Evolutionary conservation across 2,329 filamentous ascomycete species (phyloP).

Genomic region (Cercospora sp.): DNA sequence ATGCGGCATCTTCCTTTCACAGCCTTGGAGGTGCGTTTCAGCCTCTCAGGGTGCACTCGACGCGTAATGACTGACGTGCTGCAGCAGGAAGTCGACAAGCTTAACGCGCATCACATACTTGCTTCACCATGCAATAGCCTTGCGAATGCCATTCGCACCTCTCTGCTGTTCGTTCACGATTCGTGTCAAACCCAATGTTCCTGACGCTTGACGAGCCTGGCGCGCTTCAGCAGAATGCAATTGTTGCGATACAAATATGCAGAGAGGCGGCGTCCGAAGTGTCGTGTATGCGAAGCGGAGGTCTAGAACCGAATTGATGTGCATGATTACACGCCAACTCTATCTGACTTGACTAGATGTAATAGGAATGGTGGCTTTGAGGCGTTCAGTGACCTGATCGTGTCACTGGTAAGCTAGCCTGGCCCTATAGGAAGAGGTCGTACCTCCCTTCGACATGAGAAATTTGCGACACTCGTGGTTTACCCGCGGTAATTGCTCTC

Average conservation of each 20-base stretch:
- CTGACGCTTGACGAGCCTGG: not conserved
- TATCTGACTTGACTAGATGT: conserved; percentile 11
- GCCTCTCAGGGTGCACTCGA: not conserved
- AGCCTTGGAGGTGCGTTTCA: not conserved
- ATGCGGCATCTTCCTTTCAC: not conserved
- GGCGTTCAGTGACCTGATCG: not conserved
- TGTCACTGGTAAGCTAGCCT: conserved; percentile 5
- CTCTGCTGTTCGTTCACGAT: not conserved
- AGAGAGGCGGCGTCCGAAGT: not conserved
- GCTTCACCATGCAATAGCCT: not conserved
- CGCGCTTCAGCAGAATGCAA: too few relatives aligned
- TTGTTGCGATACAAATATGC: too few relatives aligned
- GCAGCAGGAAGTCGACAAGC: not conserved
- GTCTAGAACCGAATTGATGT: conserved; percentile 2
- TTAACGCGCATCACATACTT: not conserved
- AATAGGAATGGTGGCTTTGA: conserved; percentile 1
- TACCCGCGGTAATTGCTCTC: not conserved
- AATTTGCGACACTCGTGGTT: not conserved
- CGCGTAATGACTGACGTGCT: not conserved
- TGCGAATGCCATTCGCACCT: not conserved
- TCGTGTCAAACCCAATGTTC: not conserved
- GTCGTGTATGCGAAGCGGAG: not conserved
- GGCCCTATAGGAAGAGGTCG: conserved; percentile 4
- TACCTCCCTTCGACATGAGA: conserved; percentile 1
- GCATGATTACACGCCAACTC: conserved; percentile 7